Conservation (phyloP, 805 yeast genomes). For the Lipomyces spencermartinsiae region DNA sequence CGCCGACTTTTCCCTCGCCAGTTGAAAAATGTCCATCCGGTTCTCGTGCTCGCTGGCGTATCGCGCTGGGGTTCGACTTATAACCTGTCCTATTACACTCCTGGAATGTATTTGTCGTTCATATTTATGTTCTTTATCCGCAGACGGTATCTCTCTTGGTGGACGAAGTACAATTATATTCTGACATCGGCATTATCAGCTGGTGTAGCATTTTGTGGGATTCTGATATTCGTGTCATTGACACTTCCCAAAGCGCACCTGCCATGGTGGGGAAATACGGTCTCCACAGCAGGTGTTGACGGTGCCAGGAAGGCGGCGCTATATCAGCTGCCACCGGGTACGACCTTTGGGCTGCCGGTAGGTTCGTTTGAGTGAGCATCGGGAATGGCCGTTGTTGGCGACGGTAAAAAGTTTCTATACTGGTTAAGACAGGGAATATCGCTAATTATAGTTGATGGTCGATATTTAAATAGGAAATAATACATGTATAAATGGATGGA, state of each 20-base stretch:
- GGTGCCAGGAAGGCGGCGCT: slow-evolving; percentile 28
- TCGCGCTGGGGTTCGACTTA: slow-evolving; percentile 24
- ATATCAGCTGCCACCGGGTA: not conserved
- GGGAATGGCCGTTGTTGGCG: not conserved
- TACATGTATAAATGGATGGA: no score
- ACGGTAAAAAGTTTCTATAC: no score
- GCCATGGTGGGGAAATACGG: slow-evolving; percentile 73
- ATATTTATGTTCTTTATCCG: slow-evolving; percentile 55
- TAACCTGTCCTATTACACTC: slow-evolving; percentile 33
- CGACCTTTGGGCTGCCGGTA: slow-evolving; percentile 3
- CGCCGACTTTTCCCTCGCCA: slow-evolving; percentile 14
- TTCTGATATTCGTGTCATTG: slow-evolving; percentile 62
- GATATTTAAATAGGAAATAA: no score
- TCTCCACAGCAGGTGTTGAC: slow-evolving; percentile 40
- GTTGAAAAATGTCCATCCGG: slow-evolving; percentile 30
- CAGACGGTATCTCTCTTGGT: slow-evolving; percentile 60
- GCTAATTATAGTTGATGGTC: no score
- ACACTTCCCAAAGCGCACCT: slow-evolving; percentile 53
- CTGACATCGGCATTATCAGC: slow-evolving; percentile 63
- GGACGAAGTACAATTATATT: slow-evolving; percentile 58
- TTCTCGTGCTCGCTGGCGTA: slow-evolving; percentile 28
- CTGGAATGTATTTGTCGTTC: slow-evolving; percentile 33
- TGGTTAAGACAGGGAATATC: no score
- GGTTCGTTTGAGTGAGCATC: slow-evolving; percentile 4
- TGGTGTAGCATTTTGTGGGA: slow-evolving; percentile 67